Evolutionary conservation across 139 green algal genomes (phyloP), one percentile per base, ranked within the genome.

Genomic region (Pseudopediastrum boryanum): DNA sequence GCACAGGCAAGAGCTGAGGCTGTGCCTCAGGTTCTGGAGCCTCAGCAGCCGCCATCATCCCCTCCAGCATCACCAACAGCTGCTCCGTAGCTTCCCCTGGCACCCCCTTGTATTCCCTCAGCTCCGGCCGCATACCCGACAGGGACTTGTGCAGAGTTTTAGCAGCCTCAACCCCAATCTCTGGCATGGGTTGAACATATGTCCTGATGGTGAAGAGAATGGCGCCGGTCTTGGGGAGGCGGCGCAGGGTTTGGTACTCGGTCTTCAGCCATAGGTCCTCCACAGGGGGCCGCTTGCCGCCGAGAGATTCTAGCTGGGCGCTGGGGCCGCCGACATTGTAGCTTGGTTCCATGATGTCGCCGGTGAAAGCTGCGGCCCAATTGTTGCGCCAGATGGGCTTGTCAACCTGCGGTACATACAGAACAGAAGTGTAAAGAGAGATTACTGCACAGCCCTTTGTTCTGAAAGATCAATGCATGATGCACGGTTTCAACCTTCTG

Each of bases 301-400:
- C 56, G 31, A 70, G 9, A 27, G 44, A 38, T 8, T 59, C 50
- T 8, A 76, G 63, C 64, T 70, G 39, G 23, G 46, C 77, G 25
- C 35, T 65, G 2, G 59, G 46, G 52, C 66, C 67, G 0, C 68
- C 59, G 25, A 51, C 50, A 41, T 73, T 74, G 68, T 83, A 83
- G 21, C 46, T 38, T 16, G 78, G 78, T 43, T 42, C 52, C 38
- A 51, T 64, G 44, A 85, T 41, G 41, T 78, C 63, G 31, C 66
- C 80, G n/a, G 33, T 82, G 73, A 63, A 54, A 23, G 67, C 74
- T 4, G 78, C 52, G 4, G 59, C 80, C 80, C 80, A 85, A 74
- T 85, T 85, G 67, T 85, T 85, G 58, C 80, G 80, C 73, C 73
- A 85, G 35, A 85, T 71, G 10, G 80, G 80, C 38, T 46, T 63